phyloP scores from a whole-genome alignment of 2,329 filamentous ascomycete species.

The Colletotrichum salicis region DNA sequence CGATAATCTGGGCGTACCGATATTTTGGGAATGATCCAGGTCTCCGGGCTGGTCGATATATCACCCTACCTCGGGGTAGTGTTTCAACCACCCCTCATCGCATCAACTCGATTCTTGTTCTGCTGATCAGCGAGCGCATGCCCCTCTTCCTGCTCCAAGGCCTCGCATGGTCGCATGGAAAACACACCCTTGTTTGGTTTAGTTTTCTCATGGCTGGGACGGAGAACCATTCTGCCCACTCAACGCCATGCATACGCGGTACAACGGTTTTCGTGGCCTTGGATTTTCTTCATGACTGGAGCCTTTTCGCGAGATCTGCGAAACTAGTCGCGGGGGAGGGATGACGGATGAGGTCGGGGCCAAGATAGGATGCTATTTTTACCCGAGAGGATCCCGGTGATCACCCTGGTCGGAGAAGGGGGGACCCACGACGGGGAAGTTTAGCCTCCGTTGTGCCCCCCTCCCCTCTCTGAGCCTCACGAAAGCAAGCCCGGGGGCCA shows the following conservation, averaged over 20 bases:
- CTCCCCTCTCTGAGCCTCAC: slow-evolving; percentile 48
- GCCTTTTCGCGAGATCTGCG: slow-evolving; percentile 3
- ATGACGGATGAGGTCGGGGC: slow-evolving; percentile 1
- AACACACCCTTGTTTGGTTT: background rate
- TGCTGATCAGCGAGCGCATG: background rate
- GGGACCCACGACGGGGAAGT: slow-evolving; percentile 22
- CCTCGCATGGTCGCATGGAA: slow-evolving; percentile 1
- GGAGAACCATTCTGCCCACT: background rate
- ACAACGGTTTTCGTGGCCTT: background rate
- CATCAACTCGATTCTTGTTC: background rate
- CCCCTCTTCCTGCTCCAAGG: background rate
- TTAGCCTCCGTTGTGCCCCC: slow-evolving; percentile 42
- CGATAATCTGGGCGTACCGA: background rate
- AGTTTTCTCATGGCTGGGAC: slow-evolving; percentile 10
- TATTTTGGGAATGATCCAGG: background rate
- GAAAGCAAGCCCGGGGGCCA: slow-evolving; percentile 17
- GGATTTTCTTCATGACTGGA: background rate
- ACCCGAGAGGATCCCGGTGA: slow-evolving; percentile 23
- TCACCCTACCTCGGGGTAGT: background rate
- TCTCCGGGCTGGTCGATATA: background rate
- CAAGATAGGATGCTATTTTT: slow-evolving; percentile 30
- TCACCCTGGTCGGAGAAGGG: slow-evolving; percentile 21
- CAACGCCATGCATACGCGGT: slow-evolving; percentile 14
- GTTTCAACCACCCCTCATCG: slow-evolving; percentile 4
- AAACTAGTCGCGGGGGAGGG: background rate